Evolutionary conservation across 345 rosid genomes (phyloP).

Genomic region (Eucalyptus cladocalyx): DNA sequence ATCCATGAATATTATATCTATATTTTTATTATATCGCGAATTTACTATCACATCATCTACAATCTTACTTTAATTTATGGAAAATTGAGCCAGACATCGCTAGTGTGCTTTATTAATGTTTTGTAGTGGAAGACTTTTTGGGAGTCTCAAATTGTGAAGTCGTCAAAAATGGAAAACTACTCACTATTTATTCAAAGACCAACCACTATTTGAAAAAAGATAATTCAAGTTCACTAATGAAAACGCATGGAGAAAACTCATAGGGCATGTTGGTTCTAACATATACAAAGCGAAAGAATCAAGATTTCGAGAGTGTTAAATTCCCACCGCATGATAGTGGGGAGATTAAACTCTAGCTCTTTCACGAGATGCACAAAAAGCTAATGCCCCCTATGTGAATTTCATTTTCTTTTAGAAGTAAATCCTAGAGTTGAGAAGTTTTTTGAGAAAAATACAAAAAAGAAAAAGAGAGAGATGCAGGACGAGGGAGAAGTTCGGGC

Average conservation of each 20-base stretch:
- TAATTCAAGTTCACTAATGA: background rate
- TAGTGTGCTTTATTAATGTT: background rate
- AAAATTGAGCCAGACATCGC: background rate
- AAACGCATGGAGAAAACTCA: background rate
- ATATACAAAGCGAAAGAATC: background rate
- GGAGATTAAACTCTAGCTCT: background rate
- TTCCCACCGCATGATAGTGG: background rate
- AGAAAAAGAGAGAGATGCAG: background rate
- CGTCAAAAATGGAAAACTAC: background rate
- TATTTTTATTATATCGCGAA: background rate
- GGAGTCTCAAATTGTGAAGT: background rate
- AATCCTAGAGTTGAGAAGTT: background rate
- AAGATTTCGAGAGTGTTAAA: background rate
- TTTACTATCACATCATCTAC: background rate
- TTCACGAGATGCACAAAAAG: background rate
- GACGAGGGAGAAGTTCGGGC: background rate
- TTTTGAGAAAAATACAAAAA: background rate
- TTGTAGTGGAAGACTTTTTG: background rate
- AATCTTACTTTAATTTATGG: background rate
- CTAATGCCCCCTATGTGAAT: background rate
- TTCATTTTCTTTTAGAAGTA: background rate
- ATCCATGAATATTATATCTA: background rate
- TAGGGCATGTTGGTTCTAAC: background rate
- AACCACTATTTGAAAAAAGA: background rate
- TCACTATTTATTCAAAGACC: background rate